A percentile compares a stretch with the other conserved stretches of the same genome.
phyloP scores from a whole-genome alignment of 2,329 filamentous ascomycete species.

The Ascochyta koolunga region DNA sequence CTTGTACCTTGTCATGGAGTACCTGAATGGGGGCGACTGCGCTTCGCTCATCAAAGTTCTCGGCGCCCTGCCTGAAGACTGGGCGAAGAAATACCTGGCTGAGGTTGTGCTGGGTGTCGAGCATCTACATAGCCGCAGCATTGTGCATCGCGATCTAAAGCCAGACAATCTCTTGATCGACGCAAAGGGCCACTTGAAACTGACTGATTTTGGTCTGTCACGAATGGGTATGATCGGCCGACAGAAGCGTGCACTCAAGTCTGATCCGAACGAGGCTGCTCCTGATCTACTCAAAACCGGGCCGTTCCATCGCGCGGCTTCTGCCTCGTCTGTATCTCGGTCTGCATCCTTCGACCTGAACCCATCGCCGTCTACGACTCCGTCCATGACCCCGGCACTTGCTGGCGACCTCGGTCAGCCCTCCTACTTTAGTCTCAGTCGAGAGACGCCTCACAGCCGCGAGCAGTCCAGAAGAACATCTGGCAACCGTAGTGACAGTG shows the following conservation, averaged over 20 bases:
- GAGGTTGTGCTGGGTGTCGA: constrained; percentile 97
- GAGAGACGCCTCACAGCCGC: constrained; percentile 61
- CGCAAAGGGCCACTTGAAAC: constrained; percentile 92
- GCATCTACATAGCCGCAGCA: constrained; percentile 90
- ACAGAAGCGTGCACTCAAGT: constrained; percentile 88
- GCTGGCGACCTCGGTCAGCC: constrained; percentile 75
- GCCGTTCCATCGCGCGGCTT: constrained; percentile 84
- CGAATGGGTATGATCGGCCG: constrained; percentile 96
- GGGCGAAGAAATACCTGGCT: constrained; percentile 96
- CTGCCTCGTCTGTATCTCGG: constrained; percentile 74
- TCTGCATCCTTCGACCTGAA: constrained; percentile 91
- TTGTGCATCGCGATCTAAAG: constrained; percentile 96
- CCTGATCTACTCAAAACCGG: constrained; percentile 93
- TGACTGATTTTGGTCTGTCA: constrained; percentile 96
- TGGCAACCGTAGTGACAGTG: constrained; percentile 88
- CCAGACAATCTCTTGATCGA: constrained; percentile 97
- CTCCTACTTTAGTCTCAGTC: constrained; percentile 86
- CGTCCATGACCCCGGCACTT: constrained; percentile 82
- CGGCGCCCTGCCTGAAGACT: constrained; percentile 90
- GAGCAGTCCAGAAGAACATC: constrained; percentile 74
- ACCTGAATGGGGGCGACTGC: constrained; percentile 95
- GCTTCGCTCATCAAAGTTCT: constrained; percentile 95
- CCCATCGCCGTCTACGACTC: constrained; percentile 82
- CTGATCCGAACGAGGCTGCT: constrained; percentile 71
- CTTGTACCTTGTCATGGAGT: constrained; percentile 98